Conservation (phyloP, 1,284 basidiomycete species). For the Moesziomyces globuligerus region DNA sequence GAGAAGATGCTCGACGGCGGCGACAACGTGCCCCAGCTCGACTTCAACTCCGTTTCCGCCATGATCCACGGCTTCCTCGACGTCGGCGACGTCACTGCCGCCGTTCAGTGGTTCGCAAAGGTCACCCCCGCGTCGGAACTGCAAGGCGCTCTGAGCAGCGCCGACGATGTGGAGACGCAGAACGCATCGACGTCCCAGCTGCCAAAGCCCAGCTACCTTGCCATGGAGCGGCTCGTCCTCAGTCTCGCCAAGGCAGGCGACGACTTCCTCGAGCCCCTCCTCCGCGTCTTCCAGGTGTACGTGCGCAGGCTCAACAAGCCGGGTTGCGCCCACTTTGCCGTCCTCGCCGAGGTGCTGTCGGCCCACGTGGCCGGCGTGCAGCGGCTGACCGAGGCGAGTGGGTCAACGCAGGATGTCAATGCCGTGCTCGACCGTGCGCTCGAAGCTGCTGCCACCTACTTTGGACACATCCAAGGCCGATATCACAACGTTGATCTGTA, state of each 20-base stretch:
- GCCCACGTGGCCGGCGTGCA: conserved; percentile 41
- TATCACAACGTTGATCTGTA: conserved; percentile 6
- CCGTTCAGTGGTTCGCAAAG: conserved; percentile 54
- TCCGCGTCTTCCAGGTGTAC: conserved; percentile 17
- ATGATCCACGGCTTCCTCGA: conserved; percentile 71
- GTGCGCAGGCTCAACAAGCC: not conserved
- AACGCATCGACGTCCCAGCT: not conserved
- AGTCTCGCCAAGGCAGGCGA: conserved; percentile 8
- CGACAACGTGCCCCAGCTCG: conserved; percentile 71
- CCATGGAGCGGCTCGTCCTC: conserved; percentile 28
- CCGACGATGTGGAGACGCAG: too few relatives aligned
- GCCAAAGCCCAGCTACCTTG: conserved; percentile 12
- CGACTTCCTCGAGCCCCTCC: conserved; percentile 19
- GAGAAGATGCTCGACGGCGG: conserved; percentile 75
- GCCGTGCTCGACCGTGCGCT: conserved; percentile 43
- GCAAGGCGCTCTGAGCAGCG: too few relatives aligned
- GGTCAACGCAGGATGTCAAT: conserved; percentile 20
- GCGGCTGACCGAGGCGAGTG: conserved; percentile 28
- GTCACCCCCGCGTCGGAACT: conserved; percentile 13
- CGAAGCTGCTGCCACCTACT: conserved; percentile 20
- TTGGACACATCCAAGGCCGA: conserved; percentile 2
- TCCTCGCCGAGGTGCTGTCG: conserved; percentile 25
- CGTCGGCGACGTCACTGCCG: conserved; percentile 39
- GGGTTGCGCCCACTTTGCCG: conserved; percentile 1
- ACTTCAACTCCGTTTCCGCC: conserved; percentile 72